Conservation (phyloP, 257 asterid genomes). For the Fraxinus americana region DNA sequence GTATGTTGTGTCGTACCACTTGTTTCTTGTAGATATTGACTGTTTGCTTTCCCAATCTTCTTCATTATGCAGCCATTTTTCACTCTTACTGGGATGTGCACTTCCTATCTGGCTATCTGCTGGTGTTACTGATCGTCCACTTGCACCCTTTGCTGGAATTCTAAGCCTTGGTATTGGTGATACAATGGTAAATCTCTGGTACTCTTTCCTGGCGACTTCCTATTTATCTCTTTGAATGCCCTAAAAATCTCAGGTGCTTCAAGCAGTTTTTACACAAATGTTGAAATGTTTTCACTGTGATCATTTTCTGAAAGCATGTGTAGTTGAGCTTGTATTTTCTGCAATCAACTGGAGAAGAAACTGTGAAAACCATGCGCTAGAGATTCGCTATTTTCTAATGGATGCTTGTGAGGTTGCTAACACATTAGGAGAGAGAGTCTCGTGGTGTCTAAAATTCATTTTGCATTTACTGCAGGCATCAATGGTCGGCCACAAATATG, state of each 20-base stretch:
- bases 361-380: neutral
- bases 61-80: conserved; percentile 74
- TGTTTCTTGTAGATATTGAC: conserved; percentile 23
- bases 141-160: conserved; percentile 98
- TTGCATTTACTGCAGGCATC: conserved; percentile 66
- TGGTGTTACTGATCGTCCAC: conserved; percentile 82
- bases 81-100: conserved; percentile 91
- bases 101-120: conserved; percentile 94
- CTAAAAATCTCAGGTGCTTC: no score
- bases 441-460: conserved; percentile 18
- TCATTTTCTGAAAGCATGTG: neutral
- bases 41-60: conserved; percentile 12
- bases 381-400: neutral
- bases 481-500: conserved; percentile 96
- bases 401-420: conserved; percentile 12
- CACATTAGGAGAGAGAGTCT: conserved; percentile 1
- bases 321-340: conserved; percentile 4
- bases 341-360: neutral
- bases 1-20: conserved; percentile 13
- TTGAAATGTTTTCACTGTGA: neutral
- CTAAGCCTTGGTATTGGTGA: conserved; percentile 99
- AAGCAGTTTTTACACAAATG: no score
- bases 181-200: conserved; percentile 69
- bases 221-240: no score
- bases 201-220: no score